Evolutionary conservation across 2,329 filamentous ascomycete species (phyloP).

Genomic region (Cladosporium oxysporum): DNA sequence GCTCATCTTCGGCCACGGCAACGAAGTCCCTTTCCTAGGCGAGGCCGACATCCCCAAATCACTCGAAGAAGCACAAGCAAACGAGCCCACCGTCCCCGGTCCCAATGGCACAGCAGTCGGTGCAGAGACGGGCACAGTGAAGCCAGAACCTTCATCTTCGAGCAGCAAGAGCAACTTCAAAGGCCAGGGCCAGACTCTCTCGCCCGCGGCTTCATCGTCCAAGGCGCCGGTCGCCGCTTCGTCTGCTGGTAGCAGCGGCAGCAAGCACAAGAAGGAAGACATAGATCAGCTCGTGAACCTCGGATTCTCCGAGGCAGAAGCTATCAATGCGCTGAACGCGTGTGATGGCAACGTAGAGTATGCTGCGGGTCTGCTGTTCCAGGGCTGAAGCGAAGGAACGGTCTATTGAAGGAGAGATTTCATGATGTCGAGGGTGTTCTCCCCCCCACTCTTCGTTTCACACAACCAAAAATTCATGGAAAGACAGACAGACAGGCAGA

Average conservation of each 20-base stretch:
- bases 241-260: conserved; percentile 24
- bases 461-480: neutral
- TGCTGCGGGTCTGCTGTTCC: conserved; percentile 78
- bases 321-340: conserved; percentile 77
- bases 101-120: conserved; percentile 89
- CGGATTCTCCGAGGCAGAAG: conserved; percentile 74
- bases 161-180: conserved; percentile 30
- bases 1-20: conserved; percentile 71
- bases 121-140: conserved; percentile 75
- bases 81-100: conserved; percentile 82
- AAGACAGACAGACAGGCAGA: neutral
- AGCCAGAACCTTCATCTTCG: conserved; percentile 49
- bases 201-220: conserved; percentile 21
- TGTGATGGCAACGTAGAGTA: conserved; percentile 84
- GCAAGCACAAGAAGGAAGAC: conserved; percentile 59
- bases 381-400: conserved; percentile 20
- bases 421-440: neutral
- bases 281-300: conserved; percentile 76
- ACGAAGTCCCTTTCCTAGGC: conserved; percentile 85
- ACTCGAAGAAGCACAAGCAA: conserved; percentile 67
- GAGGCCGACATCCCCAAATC: conserved; percentile 94
- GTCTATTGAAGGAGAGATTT: neutral
- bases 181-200: conserved; percentile 35
- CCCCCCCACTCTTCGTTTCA: neutral
- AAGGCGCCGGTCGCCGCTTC: conserved; percentile 23